phyloP scores from a whole-genome alignment of 2,329 filamentous ascomycete species.

The Ophiostoma quercus region DNA sequence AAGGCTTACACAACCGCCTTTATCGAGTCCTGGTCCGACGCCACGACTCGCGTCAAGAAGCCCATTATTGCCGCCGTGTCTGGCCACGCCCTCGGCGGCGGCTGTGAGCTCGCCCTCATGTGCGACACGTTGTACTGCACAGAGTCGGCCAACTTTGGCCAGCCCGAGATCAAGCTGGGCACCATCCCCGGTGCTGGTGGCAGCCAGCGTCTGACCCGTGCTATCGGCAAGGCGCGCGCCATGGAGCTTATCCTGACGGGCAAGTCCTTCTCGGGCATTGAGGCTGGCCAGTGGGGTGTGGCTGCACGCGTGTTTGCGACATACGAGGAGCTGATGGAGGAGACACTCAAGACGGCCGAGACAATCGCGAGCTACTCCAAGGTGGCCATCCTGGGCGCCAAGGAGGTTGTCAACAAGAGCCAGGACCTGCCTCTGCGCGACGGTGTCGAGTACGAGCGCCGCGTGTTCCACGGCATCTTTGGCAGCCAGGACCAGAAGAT shows the following conservation, averaged over 20 bases:
- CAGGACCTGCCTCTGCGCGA: constrained; percentile 84
- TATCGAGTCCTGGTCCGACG: constrained; percentile 88
- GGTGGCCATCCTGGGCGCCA: constrained; percentile 82
- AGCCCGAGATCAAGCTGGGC: constrained; percentile 94
- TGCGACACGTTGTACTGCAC: constrained; percentile 87
- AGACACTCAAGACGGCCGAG: constrained; percentile 75
- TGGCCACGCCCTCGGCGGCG: constrained; percentile 88
- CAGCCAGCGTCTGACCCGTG: constrained; percentile 78
- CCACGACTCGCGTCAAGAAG: constrained; percentile 81
- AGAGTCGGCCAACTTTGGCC: constrained; percentile 79
- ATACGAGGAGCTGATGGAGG: constrained; percentile 76
- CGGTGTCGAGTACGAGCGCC: constrained; percentile 89
- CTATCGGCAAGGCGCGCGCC: constrained; percentile 75
- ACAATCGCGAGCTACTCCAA: constrained; percentile 81
- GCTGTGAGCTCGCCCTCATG: constrained; percentile 97
- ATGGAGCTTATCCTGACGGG: constrained; percentile 92
- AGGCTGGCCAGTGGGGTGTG: constrained; percentile 86
- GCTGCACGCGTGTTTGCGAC: constrained; percentile 75
- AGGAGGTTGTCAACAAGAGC: constrained; percentile 99
- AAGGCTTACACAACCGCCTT: constrained; percentile 85
- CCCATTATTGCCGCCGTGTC: constrained; percentile 92
- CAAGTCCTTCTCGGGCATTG: constrained; percentile 72
- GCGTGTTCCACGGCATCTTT: constrained; percentile 89
- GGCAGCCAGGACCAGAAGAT: constrained; percentile 96
- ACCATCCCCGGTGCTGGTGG: constrained; percentile 89